Conservation (phyloP, 305 asterid genomes). For the Rubia occidens region DNA sequence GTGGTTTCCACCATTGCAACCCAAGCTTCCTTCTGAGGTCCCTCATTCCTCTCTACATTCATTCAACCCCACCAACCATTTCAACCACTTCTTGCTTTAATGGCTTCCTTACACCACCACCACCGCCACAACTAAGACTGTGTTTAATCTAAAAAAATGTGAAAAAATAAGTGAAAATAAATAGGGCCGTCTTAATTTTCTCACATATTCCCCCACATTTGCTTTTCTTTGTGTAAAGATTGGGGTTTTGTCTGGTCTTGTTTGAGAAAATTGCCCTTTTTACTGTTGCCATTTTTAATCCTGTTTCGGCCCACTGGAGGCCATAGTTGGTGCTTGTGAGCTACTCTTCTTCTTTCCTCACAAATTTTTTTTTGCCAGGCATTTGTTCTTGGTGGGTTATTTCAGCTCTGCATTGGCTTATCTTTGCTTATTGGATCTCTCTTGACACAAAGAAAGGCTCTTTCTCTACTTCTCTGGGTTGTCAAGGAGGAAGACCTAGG, state of each 20-base stretch:
- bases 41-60: constrained; percentile 35
- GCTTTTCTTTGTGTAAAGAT: constrained; percentile 29
- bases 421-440: constrained; percentile 44
- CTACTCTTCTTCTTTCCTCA: constrained; percentile 41
- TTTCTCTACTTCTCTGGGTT: constrained; percentile 40
- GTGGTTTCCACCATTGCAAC: constrained; percentile 71
- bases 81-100: constrained; percentile 33
- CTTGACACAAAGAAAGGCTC: constrained; percentile 27
- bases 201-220: constrained; percentile 8
- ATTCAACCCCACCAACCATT: constrained; percentile 41
- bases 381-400: constrained; percentile 10
- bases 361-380: constrained; percentile 17
- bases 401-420: constrained; percentile 42
- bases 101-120: constrained; percentile 15
- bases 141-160: constrained; percentile 8
- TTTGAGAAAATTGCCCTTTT: constrained; percentile 22
- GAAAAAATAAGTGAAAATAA: not conserved
- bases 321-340: constrained; percentile 44
- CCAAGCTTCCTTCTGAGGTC: constrained; percentile 49
- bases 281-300: constrained; percentile 30
- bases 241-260: constrained; percentile 47
- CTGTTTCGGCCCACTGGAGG: constrained; percentile 52
- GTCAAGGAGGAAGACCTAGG: constrained; percentile 57
- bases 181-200: not conserved
- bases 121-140: constrained; percentile 23